A percentile compares a stretch with the other conserved stretches of the same genome.
phyloP scores from a whole-genome alignment of 2,329 filamentous ascomycete species.

The Acephala macrosclerotiorum region DNA sequence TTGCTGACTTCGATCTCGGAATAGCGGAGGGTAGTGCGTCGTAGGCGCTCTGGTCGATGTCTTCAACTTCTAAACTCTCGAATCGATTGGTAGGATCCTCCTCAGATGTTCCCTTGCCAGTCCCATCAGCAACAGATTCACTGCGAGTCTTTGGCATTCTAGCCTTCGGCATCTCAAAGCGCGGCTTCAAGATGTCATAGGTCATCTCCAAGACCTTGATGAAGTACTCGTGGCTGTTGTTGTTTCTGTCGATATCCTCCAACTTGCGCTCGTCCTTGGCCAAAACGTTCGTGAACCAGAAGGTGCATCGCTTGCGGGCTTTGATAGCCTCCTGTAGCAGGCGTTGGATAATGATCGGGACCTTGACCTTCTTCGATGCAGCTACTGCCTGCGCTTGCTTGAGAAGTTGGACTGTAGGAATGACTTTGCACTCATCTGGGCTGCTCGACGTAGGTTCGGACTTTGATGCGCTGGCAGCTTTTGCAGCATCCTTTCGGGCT shows the following conservation, averaged over 20 bases:
- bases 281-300: not conserved
- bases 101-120: not conserved
- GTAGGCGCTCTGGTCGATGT: not conserved
- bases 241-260: not conserved
- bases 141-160: not conserved
- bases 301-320: not conserved
- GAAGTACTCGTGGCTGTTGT: constrained; percentile 2
- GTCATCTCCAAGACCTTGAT: not conserved
- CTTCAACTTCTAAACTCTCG: not conserved
- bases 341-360: not conserved
- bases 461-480: not conserved
- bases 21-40: not conserved
- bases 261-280: not conserved
- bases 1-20: not conserved
- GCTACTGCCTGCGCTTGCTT: not conserved
- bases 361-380: not conserved
- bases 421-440: not conserved
- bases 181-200: constrained; percentile 1
- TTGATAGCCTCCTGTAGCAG: not conserved
- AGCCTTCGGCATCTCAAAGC: constrained; percentile 10
- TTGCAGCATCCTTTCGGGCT: constrained; percentile 5
- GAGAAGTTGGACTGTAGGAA: not conserved
- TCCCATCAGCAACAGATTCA: not conserved
- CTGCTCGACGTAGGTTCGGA: not conserved
- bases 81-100: not conserved